Evolutionary conservation across 805 yeast species (phyloP).

Genomic region (Ogataea glucozyma): DNA sequence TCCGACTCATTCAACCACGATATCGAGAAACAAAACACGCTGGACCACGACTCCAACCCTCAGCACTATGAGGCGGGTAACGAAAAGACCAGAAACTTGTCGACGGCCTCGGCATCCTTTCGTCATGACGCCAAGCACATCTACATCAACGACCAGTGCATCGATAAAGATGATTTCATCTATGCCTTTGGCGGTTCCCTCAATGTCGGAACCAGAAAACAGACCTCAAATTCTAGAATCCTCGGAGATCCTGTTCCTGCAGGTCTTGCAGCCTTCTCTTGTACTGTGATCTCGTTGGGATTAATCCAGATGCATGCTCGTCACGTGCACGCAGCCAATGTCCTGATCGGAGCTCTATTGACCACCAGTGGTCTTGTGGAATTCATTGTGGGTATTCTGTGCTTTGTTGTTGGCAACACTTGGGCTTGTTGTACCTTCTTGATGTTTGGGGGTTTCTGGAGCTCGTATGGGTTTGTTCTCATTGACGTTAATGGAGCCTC

Average conservation of each 20-base stretch:
- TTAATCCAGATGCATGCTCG: conserved; percentile 47
- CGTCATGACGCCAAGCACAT: conserved; percentile 45
- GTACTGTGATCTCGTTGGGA: conserved; percentile 49
- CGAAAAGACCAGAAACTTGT: conserved; percentile 2
- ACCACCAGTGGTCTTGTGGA: conserved; percentile 54
- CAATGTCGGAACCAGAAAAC: conserved; percentile 42
- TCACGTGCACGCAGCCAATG: conserved; percentile 44
- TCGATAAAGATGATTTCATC: conserved; percentile 55
- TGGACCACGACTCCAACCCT: conserved; percentile 13
- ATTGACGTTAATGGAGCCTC: conserved; percentile 46
- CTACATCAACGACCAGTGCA: conserved; percentile 42
- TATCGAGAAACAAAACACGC: conserved; percentile 29
- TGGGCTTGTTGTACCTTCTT: conserved; percentile 56
- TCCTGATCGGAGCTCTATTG: conserved; percentile 46
- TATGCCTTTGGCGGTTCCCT: conserved; percentile 64
- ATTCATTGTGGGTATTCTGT: conserved; percentile 52
- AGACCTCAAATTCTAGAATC: conserved; percentile 26
- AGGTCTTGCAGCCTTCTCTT: conserved; percentile 51
- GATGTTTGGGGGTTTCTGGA: conserved; percentile 58
- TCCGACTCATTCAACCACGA: conserved; percentile 29
- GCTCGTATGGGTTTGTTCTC: conserved; percentile 47
- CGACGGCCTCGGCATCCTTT: conserved; percentile 29
- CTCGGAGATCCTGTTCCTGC: conserved; percentile 54
- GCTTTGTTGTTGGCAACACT: conserved; percentile 51
- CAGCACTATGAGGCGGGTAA: conserved; percentile 3